These are phyloP conservation scores for Fermentozyma sake DNA, from an alignment of 1,139 yeast genomes.

Conservation along the genomic window DNA sequence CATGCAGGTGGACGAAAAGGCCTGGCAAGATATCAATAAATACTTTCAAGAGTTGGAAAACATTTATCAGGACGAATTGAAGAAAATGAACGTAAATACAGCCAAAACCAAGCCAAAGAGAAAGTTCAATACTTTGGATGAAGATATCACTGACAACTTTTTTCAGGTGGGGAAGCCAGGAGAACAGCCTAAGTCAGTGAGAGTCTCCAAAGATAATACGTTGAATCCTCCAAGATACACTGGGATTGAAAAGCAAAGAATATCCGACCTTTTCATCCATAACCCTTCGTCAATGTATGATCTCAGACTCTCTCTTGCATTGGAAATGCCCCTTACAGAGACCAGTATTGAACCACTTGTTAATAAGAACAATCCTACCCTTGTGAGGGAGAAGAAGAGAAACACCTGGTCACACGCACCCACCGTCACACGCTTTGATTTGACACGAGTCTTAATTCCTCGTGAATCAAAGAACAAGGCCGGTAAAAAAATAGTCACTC, in stretches of 20 bases:
- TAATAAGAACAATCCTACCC: conserved; percentile 39
- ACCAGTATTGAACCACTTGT: conserved; percentile 43
- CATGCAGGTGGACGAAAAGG: conserved; percentile 66
- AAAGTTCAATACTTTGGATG: conserved; percentile 37
- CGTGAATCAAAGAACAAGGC: conserved; percentile 40
- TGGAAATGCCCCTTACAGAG: conserved; percentile 68
- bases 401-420: conserved; percentile 59
- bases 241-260: conserved; percentile 67
- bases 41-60: conserved; percentile 54
- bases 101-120: conserved; percentile 26
- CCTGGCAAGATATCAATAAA: conserved; percentile 56
- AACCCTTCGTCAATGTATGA: conserved; percentile 79
- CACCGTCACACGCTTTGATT: conserved; percentile 68
- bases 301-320: conserved; percentile 65
- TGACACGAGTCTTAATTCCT: conserved; percentile 57
- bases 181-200: conserved; percentile 55
- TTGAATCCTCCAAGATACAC: conserved; percentile 62
- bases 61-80: conserved; percentile 37
- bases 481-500: conserved; percentile 35
- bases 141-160: conserved; percentile 40
- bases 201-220: conserved; percentile 59
- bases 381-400: conserved; percentile 61
- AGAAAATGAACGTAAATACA: conserved; percentile 11
- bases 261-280: conserved; percentile 66
- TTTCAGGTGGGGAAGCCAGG: conserved; percentile 34